Conservation (phyloP, 257 asterid species). For the Solanum pinnatisectum region DNA sequence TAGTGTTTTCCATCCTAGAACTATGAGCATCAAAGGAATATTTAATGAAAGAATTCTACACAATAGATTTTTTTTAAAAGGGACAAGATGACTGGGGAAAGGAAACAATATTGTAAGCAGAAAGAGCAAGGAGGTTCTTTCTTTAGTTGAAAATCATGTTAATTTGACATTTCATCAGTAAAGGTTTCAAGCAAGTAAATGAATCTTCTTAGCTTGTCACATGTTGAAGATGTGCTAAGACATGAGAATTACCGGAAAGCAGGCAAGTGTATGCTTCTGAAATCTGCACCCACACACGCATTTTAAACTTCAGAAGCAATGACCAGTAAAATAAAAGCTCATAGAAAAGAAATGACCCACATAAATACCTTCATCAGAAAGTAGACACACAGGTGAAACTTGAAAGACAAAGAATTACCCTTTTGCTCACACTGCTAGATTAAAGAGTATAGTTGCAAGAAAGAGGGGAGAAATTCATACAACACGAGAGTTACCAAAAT, state of each 20-base stretch:
- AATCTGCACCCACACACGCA: slow-evolving; percentile 27
- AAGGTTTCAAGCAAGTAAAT: not conserved
- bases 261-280: slow-evolving; percentile 60
- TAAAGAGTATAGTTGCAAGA: not conserved
- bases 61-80: not conserved
- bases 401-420: not conserved
- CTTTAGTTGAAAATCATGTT: not conserved
- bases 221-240: not conserved
- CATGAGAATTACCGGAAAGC: slow-evolving; percentile 28
- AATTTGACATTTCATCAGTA: not conserved
- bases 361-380: not conserved
- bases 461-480: not conserved
- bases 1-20: not conserved
- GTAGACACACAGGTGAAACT: not conserved
- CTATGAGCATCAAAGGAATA: not conserved
- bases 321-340: not conserved
- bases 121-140: not conserved
- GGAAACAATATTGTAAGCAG: not conserved
- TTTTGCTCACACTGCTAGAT: not conserved
- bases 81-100: not conserved
- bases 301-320: not conserved
- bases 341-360: not conserved
- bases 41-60: not conserved
- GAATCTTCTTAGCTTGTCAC: not conserved
- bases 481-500: not conserved